Base-by-base conservation (phyloP, 2,329 filamentous ascomycete species). In the Escovopsis sp. region DNA sequence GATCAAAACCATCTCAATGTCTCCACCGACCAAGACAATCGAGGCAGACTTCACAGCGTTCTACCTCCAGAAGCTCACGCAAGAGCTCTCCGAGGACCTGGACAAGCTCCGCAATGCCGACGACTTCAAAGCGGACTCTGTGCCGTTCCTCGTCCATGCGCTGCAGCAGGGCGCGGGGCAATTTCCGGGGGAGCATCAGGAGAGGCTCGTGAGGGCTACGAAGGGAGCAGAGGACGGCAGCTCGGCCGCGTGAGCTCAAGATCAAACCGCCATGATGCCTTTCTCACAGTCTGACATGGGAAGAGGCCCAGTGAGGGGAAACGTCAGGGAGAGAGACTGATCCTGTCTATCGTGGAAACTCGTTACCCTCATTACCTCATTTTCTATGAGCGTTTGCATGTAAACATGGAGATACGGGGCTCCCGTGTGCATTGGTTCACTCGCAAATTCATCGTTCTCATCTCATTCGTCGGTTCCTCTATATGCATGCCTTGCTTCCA, bases 31-130 rank as follows among this genome's bases (percentile, higher is more conserved):
- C 18, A 18, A 21, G 13, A 21, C n/a, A 13, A 35, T 15, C 14
- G 34, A 47, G 11, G 29, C 50, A 31, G 58, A 62, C 17, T 84
- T 83, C 55, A 62, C 67, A 8, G 61, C 72, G 9, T 78, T 73
- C 52, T 85, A 85, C 53, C 68, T 86, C 32, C 73, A 79, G 46
- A 73, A 71, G 39, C 62, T 75, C 5, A 82, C 80, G 1, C 61
- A 65, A 34, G 80, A 86, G 51, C 74, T 87, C 37, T 72, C 76
- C 11, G 76, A 84, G 44, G 81, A 86, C 51, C 65, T 87, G 27
- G 75, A 83, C 57, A 73, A 74, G 53, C 63, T 85, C 41, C 72
- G 80, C 43, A 55, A 48, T 7, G 76, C 80, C 9, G 70, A 74
- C 45, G 81, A 86, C 55, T 87, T 85, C 58, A 76, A 72, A 49